phyloP scores from a whole-genome alignment of 306 rosid genomes.

The Prinsepia uniflora region DNA sequence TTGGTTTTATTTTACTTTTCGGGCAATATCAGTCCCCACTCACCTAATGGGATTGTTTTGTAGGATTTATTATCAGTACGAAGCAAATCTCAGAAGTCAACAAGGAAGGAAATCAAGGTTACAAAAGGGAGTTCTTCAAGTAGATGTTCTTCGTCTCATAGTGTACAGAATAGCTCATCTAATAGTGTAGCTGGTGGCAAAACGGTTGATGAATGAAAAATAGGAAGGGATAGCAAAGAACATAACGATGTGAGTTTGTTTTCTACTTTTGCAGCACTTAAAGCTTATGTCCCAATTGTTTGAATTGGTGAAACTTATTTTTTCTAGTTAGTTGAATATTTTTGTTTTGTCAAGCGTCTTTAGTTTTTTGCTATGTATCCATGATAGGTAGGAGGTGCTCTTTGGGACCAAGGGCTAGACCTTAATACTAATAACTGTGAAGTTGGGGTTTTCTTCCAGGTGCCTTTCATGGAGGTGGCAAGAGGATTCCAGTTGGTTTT shows the following conservation, averaged over 20 bases:
- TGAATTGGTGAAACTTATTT: background rate
- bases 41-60: slow-evolving; percentile 14
- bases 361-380: too few species aligned
- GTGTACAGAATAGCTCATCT: slow-evolving; percentile 71
- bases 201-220: slow-evolving; percentile 42
- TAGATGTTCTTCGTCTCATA: slow-evolving; percentile 61
- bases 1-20: background rate
- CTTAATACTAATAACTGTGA: too few species aligned
- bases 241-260: slow-evolving; percentile 8
- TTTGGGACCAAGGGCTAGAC: too few species aligned
- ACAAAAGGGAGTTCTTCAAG: slow-evolving; percentile 59
- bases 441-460: slow-evolving; percentile 8
- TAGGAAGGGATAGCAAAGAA: slow-evolving; percentile 12
- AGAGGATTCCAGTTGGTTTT: slow-evolving; percentile 12
- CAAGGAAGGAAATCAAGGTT: slow-evolving; percentile 39
- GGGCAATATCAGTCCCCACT: slow-evolving; percentile 15
- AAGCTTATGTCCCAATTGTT: background rate
- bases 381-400: too few species aligned
- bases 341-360: too few species aligned
- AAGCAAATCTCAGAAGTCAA: slow-evolving; percentile 39
- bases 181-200: slow-evolving; percentile 48
- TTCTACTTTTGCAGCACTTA: background rate
- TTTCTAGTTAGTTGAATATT: background rate
- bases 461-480: slow-evolving; percentile 16
- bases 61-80: slow-evolving; percentile 56